Evolutionary conservation across 2,329 filamentous ascomycete species (phyloP).

Genomic region (Trichoderma sp.): DNA sequence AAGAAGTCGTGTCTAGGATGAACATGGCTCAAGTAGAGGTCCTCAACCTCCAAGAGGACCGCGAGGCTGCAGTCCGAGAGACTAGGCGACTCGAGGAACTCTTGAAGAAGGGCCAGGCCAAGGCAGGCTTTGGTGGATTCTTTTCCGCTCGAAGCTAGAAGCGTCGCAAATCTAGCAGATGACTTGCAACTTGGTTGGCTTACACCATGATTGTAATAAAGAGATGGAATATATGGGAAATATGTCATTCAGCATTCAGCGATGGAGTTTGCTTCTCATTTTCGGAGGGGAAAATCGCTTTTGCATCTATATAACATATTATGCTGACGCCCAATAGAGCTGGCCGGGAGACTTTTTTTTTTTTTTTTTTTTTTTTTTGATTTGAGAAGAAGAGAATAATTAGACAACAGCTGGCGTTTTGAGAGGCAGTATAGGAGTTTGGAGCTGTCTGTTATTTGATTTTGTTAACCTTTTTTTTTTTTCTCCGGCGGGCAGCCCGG

Average conservation of each 20-base stretch:
- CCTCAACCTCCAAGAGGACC: slow-evolving; percentile 72
- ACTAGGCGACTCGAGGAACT: slow-evolving; percentile 69
- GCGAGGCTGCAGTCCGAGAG: slow-evolving; percentile 72
- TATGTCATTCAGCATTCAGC: slow-evolving; percentile 40
- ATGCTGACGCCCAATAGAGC: slow-evolving; percentile 6
- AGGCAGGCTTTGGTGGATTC: slow-evolving; percentile 36
- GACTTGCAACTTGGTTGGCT: not conserved
- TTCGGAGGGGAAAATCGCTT: slow-evolving; percentile 27
- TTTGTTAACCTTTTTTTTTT: not conserved
- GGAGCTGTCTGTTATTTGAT: not conserved
- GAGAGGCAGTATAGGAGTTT: slow-evolving; percentile 5
- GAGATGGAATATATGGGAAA: slow-evolving; percentile 4
- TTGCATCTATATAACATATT: slow-evolving; percentile 26
- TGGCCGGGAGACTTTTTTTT: not conserved
- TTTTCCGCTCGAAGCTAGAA: slow-evolving; percentile 12
- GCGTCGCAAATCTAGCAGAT: not conserved
- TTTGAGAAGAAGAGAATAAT: not conserved
- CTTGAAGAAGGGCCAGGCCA: slow-evolving; percentile 65
- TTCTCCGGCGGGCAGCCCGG: not conserved
- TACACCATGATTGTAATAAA: not conserved
- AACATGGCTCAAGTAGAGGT: slow-evolving; percentile 82
- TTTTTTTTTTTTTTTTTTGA: too few relatives aligned
- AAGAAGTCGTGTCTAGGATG: slow-evolving; percentile 78
- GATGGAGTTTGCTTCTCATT: slow-evolving; percentile 39
- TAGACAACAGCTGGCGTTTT: slow-evolving; percentile 2